A percentile compares a stretch with the other conserved stretches of the same genome.
phyloP scores from a whole-genome alignment of 345 rosid genomes.

The Salix brachista region DNA sequence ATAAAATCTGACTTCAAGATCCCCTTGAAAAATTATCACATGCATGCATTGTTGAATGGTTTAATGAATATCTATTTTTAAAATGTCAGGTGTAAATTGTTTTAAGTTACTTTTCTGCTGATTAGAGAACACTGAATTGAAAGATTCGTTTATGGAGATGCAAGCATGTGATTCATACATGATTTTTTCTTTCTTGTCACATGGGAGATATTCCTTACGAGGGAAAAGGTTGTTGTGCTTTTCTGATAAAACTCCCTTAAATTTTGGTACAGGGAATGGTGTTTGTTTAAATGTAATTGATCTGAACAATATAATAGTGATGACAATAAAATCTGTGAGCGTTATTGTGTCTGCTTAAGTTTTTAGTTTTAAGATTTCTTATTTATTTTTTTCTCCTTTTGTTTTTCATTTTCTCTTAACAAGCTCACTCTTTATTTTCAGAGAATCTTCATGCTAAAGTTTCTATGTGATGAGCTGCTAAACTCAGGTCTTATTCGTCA shows the following conservation, averaged over 20 bases:
- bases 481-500: constrained; percentile 73
- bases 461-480: constrained; percentile 86
- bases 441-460: constrained; percentile 76
- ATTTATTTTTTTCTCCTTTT: neutral
- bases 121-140: neutral
- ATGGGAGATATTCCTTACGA: neutral
- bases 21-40: too few relatives aligned
- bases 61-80: neutral
- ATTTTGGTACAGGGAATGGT: too few relatives aligned
- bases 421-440: constrained; percentile 34
- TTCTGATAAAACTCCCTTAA: too few relatives aligned
- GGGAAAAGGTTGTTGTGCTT: too few relatives aligned
- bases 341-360: neutral
- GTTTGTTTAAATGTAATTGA: too few relatives aligned
- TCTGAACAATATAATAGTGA: too few relatives aligned
- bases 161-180: too few relatives aligned
- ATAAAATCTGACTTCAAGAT: too few relatives aligned
- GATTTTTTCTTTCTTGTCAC: neutral
- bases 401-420: constrained; percentile 9
- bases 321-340: too few relatives aligned
- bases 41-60: too few relatives aligned
- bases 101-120: neutral
- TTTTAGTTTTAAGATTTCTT: neutral
- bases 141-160: neutral
- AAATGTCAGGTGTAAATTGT: neutral